Base-by-base conservation (phyloP, 192 early-diverging fungal species). In the Podila verticillata region DNA sequence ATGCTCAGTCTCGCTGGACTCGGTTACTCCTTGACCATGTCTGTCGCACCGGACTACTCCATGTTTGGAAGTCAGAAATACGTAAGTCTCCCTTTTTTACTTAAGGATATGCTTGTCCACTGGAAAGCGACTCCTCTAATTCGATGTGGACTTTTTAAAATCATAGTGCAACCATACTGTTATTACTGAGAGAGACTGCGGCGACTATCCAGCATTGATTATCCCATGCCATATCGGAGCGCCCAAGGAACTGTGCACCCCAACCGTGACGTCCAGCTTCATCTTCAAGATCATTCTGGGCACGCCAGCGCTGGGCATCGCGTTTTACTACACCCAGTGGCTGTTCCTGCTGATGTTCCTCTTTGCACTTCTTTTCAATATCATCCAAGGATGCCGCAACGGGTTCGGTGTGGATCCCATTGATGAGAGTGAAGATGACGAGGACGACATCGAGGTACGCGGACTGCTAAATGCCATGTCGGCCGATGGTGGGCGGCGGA, bases 51-150 rank as follows among this genome's bases (percentile, higher is more conserved):
- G 19, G 83, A 84, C 8, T 91, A 91, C 70, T 68, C 89, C 31
- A 86, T 87, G 73, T 91, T 88, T 83, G 90, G 90, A 29, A 87
- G 85, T 39, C 90, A 91, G 63, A 72, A 82, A 61, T 91, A 87
- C 58, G 87, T 88, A 78, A 84, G 86, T 83, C 29, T 32, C n/a
- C n/a, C n/a, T n/a, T n/a, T 29, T 22, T 63, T 35, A 26, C 20
- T 51, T 26, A 57, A 24, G 7, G 20, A 48, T 22, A 26, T 26
- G 32, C 34, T 12, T n/a, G 15, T 44, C n/a, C 39, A 17, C 12
- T 3, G 39, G 39, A 13, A 17, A 44, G 13, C 10, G 39, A 44
- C 39, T n/a, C n/a, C 39, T 4, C 39, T 44, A 13, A 44, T 44
- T 7, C 2, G 39, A 15, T 15, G n/a, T 44, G 39, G 13, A 44